Evolutionary conservation across 306 rosid genomes (phyloP).

Genomic region (Corylus heterophylla): DNA sequence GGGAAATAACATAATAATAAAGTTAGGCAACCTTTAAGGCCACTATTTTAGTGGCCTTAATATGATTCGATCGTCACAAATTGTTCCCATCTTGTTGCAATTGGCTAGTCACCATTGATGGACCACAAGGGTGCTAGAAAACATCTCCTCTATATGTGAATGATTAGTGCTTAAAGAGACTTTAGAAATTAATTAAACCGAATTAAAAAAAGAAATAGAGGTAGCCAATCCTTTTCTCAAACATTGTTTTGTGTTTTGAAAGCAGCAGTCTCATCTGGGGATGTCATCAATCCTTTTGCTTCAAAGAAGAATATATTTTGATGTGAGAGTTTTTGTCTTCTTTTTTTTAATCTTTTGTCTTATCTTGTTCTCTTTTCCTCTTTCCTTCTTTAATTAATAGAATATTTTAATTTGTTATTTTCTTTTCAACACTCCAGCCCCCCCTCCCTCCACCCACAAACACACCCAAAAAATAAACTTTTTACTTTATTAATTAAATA

Average conservation of each 20-base stretch:
- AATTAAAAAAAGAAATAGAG: neutral
- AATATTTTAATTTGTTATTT: no score
- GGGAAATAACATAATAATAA: neutral
- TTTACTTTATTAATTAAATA: no score
- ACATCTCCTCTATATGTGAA: neutral
- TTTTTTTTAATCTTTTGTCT: neutral
- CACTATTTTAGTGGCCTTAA: neutral
- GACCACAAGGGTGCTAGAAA: neutral
- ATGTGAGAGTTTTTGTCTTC: neutral
- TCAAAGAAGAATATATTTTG: neutral
- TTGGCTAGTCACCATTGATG: no score
- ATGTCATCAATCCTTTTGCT: neutral
- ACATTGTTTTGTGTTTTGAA: conserved; percentile 15
- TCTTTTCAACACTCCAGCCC: no score
- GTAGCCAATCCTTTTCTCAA: conserved; percentile 3
- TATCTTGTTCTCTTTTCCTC: neutral
- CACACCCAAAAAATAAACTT: no score
- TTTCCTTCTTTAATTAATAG: no score
- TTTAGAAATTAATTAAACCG: neutral
- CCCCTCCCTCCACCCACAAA: no score
- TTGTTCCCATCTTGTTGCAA: no score
- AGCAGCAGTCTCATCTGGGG: neutral
- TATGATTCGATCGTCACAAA: no score
- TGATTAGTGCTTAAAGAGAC: neutral
- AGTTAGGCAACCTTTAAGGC: neutral